Evolutionary conservation across 495 filamentous ascomycete species (phyloP).

Genomic region (Daldinia decipiens): DNA sequence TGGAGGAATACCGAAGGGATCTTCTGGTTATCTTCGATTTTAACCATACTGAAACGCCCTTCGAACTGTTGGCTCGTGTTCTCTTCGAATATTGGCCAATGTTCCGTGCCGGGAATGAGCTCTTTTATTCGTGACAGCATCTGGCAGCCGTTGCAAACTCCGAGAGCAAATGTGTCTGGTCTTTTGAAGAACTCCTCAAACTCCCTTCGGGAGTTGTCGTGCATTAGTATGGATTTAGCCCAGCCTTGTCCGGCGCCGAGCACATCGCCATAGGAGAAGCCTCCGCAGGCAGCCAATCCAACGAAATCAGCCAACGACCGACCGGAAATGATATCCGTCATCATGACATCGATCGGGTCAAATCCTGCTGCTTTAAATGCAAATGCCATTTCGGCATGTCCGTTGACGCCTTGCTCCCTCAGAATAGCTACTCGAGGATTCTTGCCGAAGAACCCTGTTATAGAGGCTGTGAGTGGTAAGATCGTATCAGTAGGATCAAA

Average conservation of each 20-base stretch:
- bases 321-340: constrained; percentile 89
- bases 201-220: constrained; percentile 77
- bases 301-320: constrained; percentile 82
- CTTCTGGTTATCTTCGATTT: constrained; percentile 69
- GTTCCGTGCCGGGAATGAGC: constrained; percentile 83
- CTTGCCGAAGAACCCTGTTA: constrained; percentile 74
- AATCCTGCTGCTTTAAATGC: constrained; percentile 94
- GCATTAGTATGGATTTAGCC: constrained; percentile 92
- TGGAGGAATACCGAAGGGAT: constrained; percentile 87
- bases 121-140: constrained; percentile 87
- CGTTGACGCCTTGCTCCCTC: constrained; percentile 94
- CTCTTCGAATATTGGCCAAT: constrained; percentile 89
- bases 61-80: constrained; percentile 94
- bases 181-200: constrained; percentile 90
- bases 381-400: constrained; percentile 95
- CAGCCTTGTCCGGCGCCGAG: constrained; percentile 94
- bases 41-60: constrained; percentile 88
- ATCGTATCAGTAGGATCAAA: constrained; percentile 82
- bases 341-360: constrained; percentile 91
- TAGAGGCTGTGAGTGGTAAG: constrained; percentile 73
- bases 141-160: constrained; percentile 98
- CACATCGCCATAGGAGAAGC: constrained; percentile 97
- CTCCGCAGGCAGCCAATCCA: constrained; percentile 92
- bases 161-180: constrained; percentile 88
- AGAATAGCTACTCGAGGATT: constrained; percentile 92